Evolutionary conservation across 305 asterid genomes (phyloP), one percentile per base, ranked within the genome.

Genomic region (Nicotiana rustica): DNA sequence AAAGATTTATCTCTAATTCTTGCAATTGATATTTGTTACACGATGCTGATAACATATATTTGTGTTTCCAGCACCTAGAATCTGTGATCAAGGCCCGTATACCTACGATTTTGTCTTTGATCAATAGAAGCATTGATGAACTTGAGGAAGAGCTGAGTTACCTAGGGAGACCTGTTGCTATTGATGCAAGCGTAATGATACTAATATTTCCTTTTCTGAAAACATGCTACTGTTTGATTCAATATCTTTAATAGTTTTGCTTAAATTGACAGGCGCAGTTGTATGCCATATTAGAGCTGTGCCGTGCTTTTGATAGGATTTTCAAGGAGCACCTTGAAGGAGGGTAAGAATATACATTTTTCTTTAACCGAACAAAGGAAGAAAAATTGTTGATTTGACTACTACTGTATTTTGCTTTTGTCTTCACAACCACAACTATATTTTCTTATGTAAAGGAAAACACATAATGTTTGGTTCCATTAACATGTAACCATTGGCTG

Each of bases 321-420:
- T 85, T 89, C 67, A 89, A 86, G 88, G 90, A 89, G 85, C 91
- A 89, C 71, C 91, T 89, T 77, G 91, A 89, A 55, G 91, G 91
- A 85, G 91, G 91, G 90, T 89, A 87, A 25, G 38, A 38, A 21
- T 49, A 44, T 64, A 18, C 64, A 19, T 64, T 29, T 78, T 44
- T 44, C 29, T 73, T 67, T 56, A 9, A 38, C n/a, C 17, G 79
- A 73, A 73, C 8, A 25, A 21, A 49, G 62, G 55, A 49, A 19
- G 62, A 14, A 25, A 21, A 49, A 7, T 73, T 7, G 79, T 49
- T 73, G 44, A 73, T 71, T 71, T 6, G 79, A 25, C 55, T 64
- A 55, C 17, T 52, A 61, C 65, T 15, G 65, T 49, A 75, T 52
- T 75, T 55, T 75, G 29, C 80, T 75, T 47, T 14, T 47, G 80